Evolutionary conservation across 2,329 filamentous ascomycete species (phyloP).

Genomic region (Didymella sp.): DNA sequence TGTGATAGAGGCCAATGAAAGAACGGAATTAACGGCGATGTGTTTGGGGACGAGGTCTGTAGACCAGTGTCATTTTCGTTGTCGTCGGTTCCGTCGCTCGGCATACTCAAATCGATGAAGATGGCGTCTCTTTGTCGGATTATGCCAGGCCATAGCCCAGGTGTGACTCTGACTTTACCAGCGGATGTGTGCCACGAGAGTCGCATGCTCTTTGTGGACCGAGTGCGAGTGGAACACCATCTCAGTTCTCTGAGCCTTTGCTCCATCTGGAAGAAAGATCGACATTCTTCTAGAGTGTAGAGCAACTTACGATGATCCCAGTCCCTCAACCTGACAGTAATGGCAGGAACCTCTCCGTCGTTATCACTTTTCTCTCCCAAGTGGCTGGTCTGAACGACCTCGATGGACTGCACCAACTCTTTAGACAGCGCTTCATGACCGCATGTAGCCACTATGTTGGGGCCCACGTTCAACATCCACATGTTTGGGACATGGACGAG

Average conservation of each 20-base stretch:
- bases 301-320: conserved; percentile 30
- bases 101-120: conserved; percentile 31
- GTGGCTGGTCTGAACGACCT: conserved; percentile 11
- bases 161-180: conserved; percentile 17
- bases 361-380: neutral
- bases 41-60: neutral
- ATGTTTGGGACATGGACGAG: conserved; percentile 41
- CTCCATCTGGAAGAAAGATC: conserved; percentile 43
- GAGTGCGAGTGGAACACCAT: neutral
- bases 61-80: neutral
- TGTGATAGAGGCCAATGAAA: conserved; percentile 35
- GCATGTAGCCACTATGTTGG: conserved; percentile 36
- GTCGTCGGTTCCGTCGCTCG: conserved; percentile 4
- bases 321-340: conserved; percentile 32
- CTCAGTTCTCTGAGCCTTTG: conserved; percentile 34
- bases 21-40: conserved; percentile 25
- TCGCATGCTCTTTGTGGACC: conserved; percentile 6
- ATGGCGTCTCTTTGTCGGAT: conserved; percentile 24
- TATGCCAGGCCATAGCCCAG: conserved; percentile 32
- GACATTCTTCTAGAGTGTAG: conserved; percentile 31
- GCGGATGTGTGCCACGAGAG: conserved; percentile 15
- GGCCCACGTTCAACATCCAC: conserved; percentile 43
- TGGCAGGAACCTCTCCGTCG: conserved; percentile 13
- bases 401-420: conserved; percentile 40
- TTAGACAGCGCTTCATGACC: conserved; percentile 31